Evolutionary conservation across 140 eudicot species (phyloP).

Genomic region (Senecio squalidus): DNA sequence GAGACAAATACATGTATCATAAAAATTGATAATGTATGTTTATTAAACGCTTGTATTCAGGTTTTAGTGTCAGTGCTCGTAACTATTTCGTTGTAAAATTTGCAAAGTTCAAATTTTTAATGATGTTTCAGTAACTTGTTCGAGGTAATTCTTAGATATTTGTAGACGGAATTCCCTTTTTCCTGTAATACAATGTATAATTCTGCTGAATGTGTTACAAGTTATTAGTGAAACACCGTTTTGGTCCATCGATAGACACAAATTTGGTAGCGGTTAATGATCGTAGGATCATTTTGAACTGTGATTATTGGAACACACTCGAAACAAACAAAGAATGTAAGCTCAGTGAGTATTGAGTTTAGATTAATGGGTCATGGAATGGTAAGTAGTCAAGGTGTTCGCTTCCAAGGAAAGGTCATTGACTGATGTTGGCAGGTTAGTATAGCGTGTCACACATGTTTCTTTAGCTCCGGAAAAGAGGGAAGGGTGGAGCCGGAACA

Average conservation of each 20-base stretch:
- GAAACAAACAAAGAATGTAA: too few species aligned
- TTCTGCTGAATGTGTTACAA: neutral
- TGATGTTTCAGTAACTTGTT: neutral
- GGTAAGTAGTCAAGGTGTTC: too few species aligned
- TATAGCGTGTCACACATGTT: too few species aligned
- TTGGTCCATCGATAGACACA: neutral
- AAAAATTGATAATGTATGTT: slow-evolving; percentile 12
- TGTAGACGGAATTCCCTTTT: neutral
- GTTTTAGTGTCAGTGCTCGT: neutral
- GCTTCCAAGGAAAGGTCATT: too few species aligned
- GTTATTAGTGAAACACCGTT: too few species aligned
- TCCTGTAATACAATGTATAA: neutral
- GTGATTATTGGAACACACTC: too few species aligned
- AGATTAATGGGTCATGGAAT: too few species aligned
- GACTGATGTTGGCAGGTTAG: too few species aligned
- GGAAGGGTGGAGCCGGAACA: too few species aligned
- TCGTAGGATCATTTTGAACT: neutral
- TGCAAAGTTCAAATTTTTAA: neutral
- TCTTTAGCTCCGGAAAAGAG: too few species aligned
- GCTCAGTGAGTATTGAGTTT: too few species aligned
- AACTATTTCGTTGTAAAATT: neutral
- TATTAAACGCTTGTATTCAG: neutral
- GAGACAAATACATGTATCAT: slow-evolving; percentile 17
- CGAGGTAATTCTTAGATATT: neutral
- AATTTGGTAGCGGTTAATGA: neutral